Percentiles rank a stretch among this genome's conserved stretches.
phyloP scores from a whole-genome alignment of 1,284 basidiomycete genomes.

The Cryptococcus amylolentus region DNA sequence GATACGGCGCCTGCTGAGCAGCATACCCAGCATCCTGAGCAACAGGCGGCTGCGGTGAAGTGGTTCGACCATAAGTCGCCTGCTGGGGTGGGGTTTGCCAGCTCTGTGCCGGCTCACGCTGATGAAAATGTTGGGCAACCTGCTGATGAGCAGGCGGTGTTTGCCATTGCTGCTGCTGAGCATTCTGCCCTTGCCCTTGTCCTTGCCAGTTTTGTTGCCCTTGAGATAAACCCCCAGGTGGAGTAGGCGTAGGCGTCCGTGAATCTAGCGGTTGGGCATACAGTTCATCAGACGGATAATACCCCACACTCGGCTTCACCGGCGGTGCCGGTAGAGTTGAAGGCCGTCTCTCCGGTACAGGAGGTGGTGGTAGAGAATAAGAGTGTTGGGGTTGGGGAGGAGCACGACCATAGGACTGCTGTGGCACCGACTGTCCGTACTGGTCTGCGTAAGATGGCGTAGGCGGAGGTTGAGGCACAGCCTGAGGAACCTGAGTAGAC shows the following conservation, averaged over 20 bases:
- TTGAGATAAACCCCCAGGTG: background rate
- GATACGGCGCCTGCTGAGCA: no score
- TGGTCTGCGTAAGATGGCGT: conserved; percentile 9
- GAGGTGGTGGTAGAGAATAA: conserved; percentile 12
- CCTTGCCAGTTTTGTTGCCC: conserved; percentile 7
- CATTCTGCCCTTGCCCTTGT: background rate
- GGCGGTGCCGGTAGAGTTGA: conserved; percentile 26
- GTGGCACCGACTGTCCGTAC: conserved; percentile 4
- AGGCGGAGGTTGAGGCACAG: conserved; percentile 1
- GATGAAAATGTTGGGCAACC: background rate
- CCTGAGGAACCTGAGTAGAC: conserved; percentile 6
- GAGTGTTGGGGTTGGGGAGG: conserved; percentile 6
- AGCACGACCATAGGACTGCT: background rate
- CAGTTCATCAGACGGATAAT: conserved; percentile 47
- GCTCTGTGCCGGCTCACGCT: conserved; percentile 1
- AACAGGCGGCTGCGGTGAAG: conserved; percentile 2
- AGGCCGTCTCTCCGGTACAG: conserved; percentile 20
- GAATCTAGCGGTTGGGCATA: conserved; percentile 17
- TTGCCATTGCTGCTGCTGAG: background rate
- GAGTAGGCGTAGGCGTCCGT: background rate
- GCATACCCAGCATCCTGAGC: no score
- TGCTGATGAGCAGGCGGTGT: background rate
- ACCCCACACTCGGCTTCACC: conserved; percentile 26
- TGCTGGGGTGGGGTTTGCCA: conserved; percentile 4
- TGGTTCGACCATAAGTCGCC: conserved; percentile 2